Evolutionary conservation across 1,284 basidiomycete species (phyloP).

Genomic region (Termitomyces sp.): DNA sequence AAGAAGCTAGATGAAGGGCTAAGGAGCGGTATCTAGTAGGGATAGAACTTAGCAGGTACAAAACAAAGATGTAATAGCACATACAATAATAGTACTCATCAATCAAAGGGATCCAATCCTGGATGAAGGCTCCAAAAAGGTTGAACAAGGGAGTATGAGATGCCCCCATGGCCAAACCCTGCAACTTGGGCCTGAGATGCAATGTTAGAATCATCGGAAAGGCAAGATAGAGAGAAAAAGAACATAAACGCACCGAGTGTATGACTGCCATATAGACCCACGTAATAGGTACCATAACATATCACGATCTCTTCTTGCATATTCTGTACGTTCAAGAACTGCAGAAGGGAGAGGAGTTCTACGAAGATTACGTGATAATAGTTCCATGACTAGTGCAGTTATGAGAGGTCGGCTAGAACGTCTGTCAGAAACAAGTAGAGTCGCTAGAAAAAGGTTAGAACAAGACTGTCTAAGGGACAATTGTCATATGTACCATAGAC

Average conservation of each 20-base stretch:
- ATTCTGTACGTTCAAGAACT: conserved; percentile 70
- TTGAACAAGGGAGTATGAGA: conserved; percentile 69
- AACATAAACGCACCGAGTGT: conserved; percentile 60
- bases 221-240: not conserved
- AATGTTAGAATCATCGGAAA: conserved; percentile 9
- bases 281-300: conserved; percentile 85
- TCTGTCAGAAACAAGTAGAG: conserved; percentile 34
- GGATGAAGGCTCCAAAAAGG: conserved; percentile 70
- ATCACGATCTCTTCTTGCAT: conserved; percentile 75
- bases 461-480: conserved; percentile 1
- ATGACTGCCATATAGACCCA: conserved; percentile 85
- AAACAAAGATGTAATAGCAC: conserved; percentile 28
- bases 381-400: conserved; percentile 53
- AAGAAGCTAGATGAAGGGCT: conserved; percentile 18
- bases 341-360: conserved; percentile 57
- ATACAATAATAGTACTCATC: conserved; percentile 95
- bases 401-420: conserved; percentile 47
- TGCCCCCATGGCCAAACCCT: conserved; percentile 53
- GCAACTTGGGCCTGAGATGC: conserved; percentile 64
- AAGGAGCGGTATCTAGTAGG: conserved; percentile 48
- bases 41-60: conserved; percentile 7
- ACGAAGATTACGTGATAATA: conserved; percentile 64
- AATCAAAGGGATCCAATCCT: conserved; percentile 90
- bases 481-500: conserved; percentile 52
- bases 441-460: conserved; percentile 25